Evolutionary conservation across 768 basidiomycete species (phyloP), one percentile per base, ranked within the genome.

Genomic region (Hygrocybe coccinea): DNA sequence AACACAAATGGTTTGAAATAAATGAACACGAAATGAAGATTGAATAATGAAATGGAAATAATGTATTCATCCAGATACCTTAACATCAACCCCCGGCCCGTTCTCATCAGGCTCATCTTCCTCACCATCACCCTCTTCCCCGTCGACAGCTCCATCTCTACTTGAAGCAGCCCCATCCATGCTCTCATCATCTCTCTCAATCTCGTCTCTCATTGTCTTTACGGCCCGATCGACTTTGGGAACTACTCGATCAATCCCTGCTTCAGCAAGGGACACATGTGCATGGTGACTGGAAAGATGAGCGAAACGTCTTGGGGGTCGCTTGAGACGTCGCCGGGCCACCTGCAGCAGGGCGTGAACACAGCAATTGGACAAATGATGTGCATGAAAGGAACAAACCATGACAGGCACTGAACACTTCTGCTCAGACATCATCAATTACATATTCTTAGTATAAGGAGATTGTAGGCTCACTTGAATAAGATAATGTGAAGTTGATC

Each of bases 351-450:
- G 6, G 12, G 46, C 10, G 50, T 49, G 45, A 34, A 49, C 19
- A 15, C 46, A 48, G 10, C 47, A 57, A 35, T 54, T 47, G 39
- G 35, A 17, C 38, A 52, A 38, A 43, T 22, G 14, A 36, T 50
- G 33, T 48, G 38, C 47, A 15, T 55, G 41, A 56, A 15, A 34
- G 48, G 34, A 24, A 63, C 63, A 48, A 21, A 72, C 92, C 94
- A 97, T 95, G 53, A 97, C 93, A 0, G 95, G 94, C 0, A 95
- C 94, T 14, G 91, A 91, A 58, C 91, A 95, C 71, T 92, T 94
- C 79, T 92, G 54, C 19, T 15, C 24, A 34, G 22, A 43, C 37
- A 39, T 3, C 51, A 52, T 43, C 36, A 37, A 49, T 39, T 25
- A 51, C 33, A 34, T 25, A 35, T 50, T 58, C 46, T 48, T n/a